phyloP scores from a whole-genome alignment of 225 moss, liverwort and hornwort species.

The Physcomitrellopsis africana region DNA sequence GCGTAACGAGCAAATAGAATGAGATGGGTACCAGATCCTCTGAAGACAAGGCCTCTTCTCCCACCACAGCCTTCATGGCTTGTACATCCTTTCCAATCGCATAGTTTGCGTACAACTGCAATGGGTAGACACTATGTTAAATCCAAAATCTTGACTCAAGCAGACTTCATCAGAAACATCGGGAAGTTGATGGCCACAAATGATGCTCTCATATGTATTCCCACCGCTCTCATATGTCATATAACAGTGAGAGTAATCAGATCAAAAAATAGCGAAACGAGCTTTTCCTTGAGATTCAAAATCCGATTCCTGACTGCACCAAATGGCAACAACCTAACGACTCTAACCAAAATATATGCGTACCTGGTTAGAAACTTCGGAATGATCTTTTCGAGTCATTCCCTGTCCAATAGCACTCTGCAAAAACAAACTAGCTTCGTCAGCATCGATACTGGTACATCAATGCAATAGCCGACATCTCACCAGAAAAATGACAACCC shows the following conservation, averaged over 20 bases:
- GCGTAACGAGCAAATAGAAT: not conserved
- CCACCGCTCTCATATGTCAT: not conserved
- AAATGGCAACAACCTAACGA: not conserved
- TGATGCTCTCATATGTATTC: not conserved
- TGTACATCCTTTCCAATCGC: conserved; percentile 98
- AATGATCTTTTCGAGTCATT: conserved; percentile 95
- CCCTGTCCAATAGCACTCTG: conserved; percentile 92
- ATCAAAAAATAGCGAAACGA: not conserved
- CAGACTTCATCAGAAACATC: conserved; percentile 28
- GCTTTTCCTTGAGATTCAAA: not conserved
- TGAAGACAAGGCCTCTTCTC: conserved; percentile 96
- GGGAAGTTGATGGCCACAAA: not conserved
- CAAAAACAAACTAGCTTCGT: conserved; percentile 16
- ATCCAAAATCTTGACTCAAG: not conserved
- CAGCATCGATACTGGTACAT: not conserved
- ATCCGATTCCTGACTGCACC: not conserved
- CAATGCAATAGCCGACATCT: not conserved
- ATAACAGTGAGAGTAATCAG: not conserved
- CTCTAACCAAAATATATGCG: accelerated
- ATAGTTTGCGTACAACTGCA: conserved; percentile 96
- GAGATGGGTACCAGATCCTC: conserved; percentile 76
- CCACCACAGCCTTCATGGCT: conserved; percentile 98
- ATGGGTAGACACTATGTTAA: not conserved
- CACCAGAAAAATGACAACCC: not conserved
- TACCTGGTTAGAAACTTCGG: conserved; percentile 79